phyloP scores from a whole-genome alignment of 805 yeast genomes.

The Komagataella kurtzmanii region DNA sequence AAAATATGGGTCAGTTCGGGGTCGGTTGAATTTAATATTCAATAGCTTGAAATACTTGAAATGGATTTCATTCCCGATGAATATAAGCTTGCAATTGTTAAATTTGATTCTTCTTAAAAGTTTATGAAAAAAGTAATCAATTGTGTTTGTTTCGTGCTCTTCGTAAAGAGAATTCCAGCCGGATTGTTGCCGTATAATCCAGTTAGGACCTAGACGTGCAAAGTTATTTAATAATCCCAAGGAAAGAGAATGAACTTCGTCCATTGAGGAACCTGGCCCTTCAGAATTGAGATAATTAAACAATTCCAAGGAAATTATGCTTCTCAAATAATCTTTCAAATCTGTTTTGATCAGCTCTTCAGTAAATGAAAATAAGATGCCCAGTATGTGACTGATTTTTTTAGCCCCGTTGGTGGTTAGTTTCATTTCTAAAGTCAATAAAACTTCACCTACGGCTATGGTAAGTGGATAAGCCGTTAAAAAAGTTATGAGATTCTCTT shows the following conservation, averaged over 20 bases:
- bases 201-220: constrained; percentile 15
- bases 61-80: constrained; percentile 16
- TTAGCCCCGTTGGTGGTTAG: constrained; percentile 33
- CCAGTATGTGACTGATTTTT: constrained; percentile 17
- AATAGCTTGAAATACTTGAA: neutral
- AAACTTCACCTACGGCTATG: constrained; percentile 20
- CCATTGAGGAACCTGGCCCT: constrained; percentile 23
- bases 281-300: constrained; percentile 31
- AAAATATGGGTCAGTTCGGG: constrained; percentile 24
- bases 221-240: constrained; percentile 24
- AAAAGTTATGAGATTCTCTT: constrained; percentile 19
- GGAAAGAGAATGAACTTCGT: constrained; percentile 31
- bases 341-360: neutral
- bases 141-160: neutral
- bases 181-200: constrained; percentile 17
- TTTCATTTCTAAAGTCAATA: constrained; percentile 34
- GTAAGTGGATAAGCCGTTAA: constrained; percentile 28
- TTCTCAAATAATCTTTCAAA: constrained; percentile 26
- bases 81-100: constrained; percentile 19
- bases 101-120: no score
- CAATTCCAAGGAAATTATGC: constrained; percentile 31
- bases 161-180: neutral
- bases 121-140: neutral
- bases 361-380: neutral
- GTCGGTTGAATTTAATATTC: neutral